A percentile compares a stretch with the other conserved stretches of the same genome.
Conservation (phyloP, 306 rosid genomes). For the Cotoneaster glaucophyllus region DNA sequence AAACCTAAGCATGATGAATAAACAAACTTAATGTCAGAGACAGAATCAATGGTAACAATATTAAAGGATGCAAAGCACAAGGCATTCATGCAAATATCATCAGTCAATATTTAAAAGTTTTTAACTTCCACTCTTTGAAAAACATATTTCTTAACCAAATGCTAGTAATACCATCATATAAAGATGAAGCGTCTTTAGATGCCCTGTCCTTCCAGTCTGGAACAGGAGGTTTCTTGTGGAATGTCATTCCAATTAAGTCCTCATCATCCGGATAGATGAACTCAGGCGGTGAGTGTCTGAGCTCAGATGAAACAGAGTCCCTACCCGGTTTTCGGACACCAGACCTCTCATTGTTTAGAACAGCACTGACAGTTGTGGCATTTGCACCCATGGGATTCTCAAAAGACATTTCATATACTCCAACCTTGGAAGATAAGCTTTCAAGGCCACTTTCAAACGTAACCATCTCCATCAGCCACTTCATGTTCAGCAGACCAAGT, state of each 20-base stretch:
- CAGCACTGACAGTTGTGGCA: conserved; percentile 3
- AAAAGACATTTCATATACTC: conserved; percentile 16
- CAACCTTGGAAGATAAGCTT: conserved; percentile 17
- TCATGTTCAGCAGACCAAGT: conserved; percentile 17
- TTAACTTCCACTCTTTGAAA: background rate
- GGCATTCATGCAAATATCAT: background rate
- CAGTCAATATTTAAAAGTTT: background rate
- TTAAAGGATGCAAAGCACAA: background rate
- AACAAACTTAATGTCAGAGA: background rate
- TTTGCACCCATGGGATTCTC: conserved; percentile 17
- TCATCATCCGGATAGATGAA: conserved; percentile 21
- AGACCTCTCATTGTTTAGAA: conserved; percentile 20
- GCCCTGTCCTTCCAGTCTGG: conserved; percentile 24
- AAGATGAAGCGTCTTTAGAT: conserved; percentile 19
- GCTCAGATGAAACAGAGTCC: conserved; percentile 23
- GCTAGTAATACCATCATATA: conserved; percentile 3
- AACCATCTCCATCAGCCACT: no score
- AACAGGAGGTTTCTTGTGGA: conserved; percentile 28
- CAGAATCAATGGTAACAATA: background rate
- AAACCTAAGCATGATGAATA: background rate
- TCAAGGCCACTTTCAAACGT: conserved; percentile 9
- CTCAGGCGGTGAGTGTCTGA: conserved; percentile 17
- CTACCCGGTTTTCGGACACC: conserved; percentile 21
- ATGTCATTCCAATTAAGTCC: conserved; percentile 39
- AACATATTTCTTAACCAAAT: background rate